A percentile compares a stretch with the other conserved stretches of the same genome.
Evolutionary conservation across 2,329 filamentous ascomycete species (phyloP).

Genomic region (Colletotrichum gloeosporioides): DNA sequence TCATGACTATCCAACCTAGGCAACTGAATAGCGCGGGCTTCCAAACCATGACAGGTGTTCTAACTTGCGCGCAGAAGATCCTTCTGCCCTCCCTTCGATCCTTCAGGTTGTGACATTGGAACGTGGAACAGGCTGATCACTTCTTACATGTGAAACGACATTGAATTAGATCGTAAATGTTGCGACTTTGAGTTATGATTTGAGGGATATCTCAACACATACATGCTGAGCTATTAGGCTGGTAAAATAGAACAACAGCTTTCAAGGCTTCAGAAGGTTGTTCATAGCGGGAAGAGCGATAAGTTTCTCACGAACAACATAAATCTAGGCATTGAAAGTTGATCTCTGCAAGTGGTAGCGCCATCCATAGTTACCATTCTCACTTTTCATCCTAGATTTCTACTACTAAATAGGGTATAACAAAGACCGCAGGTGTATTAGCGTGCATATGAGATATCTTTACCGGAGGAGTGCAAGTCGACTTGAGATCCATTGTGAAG

Average conservation of each 20-base stretch:
- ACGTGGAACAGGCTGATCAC: not conserved
- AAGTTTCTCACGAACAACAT: not conserved
- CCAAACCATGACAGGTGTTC: not conserved
- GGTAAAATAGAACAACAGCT: not conserved
- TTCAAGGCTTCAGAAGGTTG: not conserved
- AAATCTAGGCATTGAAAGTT: not conserved
- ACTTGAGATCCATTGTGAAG: not conserved
- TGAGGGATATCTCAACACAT: not conserved
- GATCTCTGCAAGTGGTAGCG: not conserved
- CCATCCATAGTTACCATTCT: not conserved
- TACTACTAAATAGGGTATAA: not conserved
- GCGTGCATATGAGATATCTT: not conserved
- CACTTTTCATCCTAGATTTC: not conserved
- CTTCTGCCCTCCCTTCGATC: not conserved
- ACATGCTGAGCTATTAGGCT: not conserved
- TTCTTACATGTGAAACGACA: not conserved
- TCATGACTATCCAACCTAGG: not conserved
- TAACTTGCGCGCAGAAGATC: not conserved
- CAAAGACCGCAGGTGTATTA: not conserved
- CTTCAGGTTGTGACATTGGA: not conserved
- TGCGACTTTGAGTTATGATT: not conserved
- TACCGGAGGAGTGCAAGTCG: not conserved
- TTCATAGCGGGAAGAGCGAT: fast-evolving
- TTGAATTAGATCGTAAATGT: fast-evolving
- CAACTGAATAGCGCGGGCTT: not conserved